A percentile compares a stretch with the other conserved stretches of the same genome.
Conservation (phyloP, 2,329 filamentous ascomycete genomes). For the Talaromyces pinophilus region DNA sequence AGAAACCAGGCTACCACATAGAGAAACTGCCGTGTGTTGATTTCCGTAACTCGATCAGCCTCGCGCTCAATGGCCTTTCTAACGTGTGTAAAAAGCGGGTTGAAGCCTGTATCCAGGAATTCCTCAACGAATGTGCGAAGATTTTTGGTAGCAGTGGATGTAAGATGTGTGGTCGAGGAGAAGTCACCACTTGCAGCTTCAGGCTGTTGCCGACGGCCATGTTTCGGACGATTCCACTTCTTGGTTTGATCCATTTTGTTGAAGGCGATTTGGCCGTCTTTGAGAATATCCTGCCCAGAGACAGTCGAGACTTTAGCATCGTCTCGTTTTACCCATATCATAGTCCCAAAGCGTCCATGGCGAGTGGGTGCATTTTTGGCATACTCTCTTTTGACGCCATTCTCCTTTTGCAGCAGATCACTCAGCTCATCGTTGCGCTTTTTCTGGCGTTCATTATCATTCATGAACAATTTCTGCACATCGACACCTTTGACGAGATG, state of each 20-base stretch:
- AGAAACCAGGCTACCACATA: constrained; percentile 93
- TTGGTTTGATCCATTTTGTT: constrained; percentile 90
- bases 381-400: constrained; percentile 75
- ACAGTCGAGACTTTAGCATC: constrained; percentile 82
- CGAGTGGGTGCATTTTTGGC: constrained; percentile 77
- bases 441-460: constrained; percentile 68
- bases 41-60: constrained; percentile 73
- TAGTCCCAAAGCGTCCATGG: constrained; percentile 93
- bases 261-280: constrained; percentile 70
- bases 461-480: constrained; percentile 79
- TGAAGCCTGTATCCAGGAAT: constrained; percentile 93
- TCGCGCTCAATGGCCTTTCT: constrained; percentile 89
- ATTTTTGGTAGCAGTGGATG: constrained; percentile 70
- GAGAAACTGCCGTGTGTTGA: constrained; percentile 83
- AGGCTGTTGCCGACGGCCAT: constrained; percentile 61
- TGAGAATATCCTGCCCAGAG: constrained; percentile 82
- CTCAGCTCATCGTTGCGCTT: constrained; percentile 73
- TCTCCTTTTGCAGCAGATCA: constrained; percentile 76
- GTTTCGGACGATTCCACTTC: constrained; percentile 80
- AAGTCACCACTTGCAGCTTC: constrained; percentile 68
- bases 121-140: constrained; percentile 84
- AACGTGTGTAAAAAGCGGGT: constrained; percentile 81
- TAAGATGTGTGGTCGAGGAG: constrained; percentile 70
- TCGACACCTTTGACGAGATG: constrained; percentile 90
- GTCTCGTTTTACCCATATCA: constrained; percentile 92